A percentile compares a stretch with the other conserved stretches of the same genome.
Conservation (phyloP, 164 flowering plant genomes). For the Nymphaea thermarum region DNA sequence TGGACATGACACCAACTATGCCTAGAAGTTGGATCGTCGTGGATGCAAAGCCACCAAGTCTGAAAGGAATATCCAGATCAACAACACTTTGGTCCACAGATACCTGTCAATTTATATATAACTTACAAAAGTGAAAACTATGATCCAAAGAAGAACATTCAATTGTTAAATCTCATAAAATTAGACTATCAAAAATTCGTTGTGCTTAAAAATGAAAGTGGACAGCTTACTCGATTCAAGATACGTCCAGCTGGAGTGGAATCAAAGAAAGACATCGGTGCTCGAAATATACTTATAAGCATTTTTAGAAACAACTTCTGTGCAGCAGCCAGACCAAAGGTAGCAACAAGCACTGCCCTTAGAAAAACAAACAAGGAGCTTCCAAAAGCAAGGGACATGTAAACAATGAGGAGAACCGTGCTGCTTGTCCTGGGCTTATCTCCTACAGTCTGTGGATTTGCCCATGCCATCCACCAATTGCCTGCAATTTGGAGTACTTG, state of each 20-base stretch:
- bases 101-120: conserved; percentile 42
- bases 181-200: too few relatives aligned
- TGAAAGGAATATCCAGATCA: conserved; percentile 97
- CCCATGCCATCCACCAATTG: conserved; percentile 99
- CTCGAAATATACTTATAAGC: conserved; percentile 73
- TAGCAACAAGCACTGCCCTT: conserved; percentile 92
- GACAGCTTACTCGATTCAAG: conserved; percentile 80
- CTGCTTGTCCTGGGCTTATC: conserved; percentile 52
- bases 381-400: conserved; percentile 96
- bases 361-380: conserved; percentile 88
- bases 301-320: conserved; percentile 78
- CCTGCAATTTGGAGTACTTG: conserved; percentile 95
- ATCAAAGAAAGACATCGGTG: conserved; percentile 98
- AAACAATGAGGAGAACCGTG: conserved; percentile 68
- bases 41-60: conserved; percentile 98
- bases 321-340: conserved; percentile 94
- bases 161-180: too few relatives aligned
- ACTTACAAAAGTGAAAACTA: background rate
- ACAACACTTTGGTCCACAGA: conserved; percentile 99
- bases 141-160: too few relatives aligned
- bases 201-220: conserved; percentile 5
- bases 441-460: conserved; percentile 90
- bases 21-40: conserved; percentile 96
- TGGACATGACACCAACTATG: conserved; percentile 90
- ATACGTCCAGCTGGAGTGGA: conserved; percentile 96